Evolutionary conservation across 306 rosid species (phyloP), one percentile per base, ranked within the genome.

Genomic region (Morella rubra): DNA sequence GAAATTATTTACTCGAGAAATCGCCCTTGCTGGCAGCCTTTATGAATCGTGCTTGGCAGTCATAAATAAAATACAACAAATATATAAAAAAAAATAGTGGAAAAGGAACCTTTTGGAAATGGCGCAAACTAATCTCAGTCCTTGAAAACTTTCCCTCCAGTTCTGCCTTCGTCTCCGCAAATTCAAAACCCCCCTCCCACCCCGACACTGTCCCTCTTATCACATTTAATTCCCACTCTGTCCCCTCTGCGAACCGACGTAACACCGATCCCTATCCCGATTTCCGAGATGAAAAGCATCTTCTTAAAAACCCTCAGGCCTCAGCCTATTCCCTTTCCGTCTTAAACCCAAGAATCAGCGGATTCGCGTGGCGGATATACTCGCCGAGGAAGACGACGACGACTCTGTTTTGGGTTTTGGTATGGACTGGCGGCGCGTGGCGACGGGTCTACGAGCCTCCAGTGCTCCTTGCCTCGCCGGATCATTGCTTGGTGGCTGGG

Each of bases 361-460:
- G 51, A 37, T 91, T 73, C 87, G 90, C 4, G 69, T 91, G 8
- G 90, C 89, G 6, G 95, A 90, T 77, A 86, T 94, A 58, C 90
- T 91, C 22, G 77, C 75, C 44, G 67, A 44, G 32, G 32, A 27
- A 27, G 32, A 1, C 27, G 82, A 82, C 20, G 78, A 75, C 3
- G 75, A 74, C 69, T 60, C 47, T n/a, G 45, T 37, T 41, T 67
- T 15, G 3, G 79, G 53, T 15, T 18, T 46, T 69, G 76, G 19
- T 44, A 91, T 91, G 97, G 80, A 73, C 18, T 69, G 24, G 10
- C 58, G 60, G 44, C 73, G 40, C 70, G 64, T 1, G 19, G 16
- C 5, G 77, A 50, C 19, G 68, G 41, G 8, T 77, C 62, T 68
- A 44, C 74, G 12, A 24, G 66, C 18, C 6, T 40, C 4, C 85